Evolutionary conservation across 129 eudicot species (phyloP).

Genomic region (sunflower (Helianthus annuus)): HanXRQr2.0-SUNRISE NC_035448.2:13768901-13769400

Average conservation of each 20-base stretch:
- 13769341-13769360: slow-evolving; percentile 62
- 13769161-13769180: slow-evolving; percentile 51
- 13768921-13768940: no score
- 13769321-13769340: slow-evolving; percentile 28
- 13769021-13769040: no score
- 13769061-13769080: no score
- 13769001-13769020: no score
- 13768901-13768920: no score
- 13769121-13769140: slow-evolving; percentile 65
- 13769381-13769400: slow-evolving; percentile 57
- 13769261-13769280: slow-evolving; percentile 52
- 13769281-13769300: slow-evolving; percentile 66
- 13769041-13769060: no score
- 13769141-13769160: slow-evolving; percentile 49
- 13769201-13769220: slow-evolving; percentile 57
- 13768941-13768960: no score
- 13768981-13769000: no score
- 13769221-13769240: background rate
- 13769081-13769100: background rate
- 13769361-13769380: slow-evolving; percentile 67
- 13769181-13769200: slow-evolving; percentile 58
- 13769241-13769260: slow-evolving; percentile 50
- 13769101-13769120: slow-evolving; percentile 48
- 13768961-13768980: no score
- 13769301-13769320: slow-evolving; percentile 56